Evolutionary conservation across 1,284 basidiomycete genomes (phyloP), one percentile per base, ranked within the genome.

Genomic region (Athelia sp.): DNA sequence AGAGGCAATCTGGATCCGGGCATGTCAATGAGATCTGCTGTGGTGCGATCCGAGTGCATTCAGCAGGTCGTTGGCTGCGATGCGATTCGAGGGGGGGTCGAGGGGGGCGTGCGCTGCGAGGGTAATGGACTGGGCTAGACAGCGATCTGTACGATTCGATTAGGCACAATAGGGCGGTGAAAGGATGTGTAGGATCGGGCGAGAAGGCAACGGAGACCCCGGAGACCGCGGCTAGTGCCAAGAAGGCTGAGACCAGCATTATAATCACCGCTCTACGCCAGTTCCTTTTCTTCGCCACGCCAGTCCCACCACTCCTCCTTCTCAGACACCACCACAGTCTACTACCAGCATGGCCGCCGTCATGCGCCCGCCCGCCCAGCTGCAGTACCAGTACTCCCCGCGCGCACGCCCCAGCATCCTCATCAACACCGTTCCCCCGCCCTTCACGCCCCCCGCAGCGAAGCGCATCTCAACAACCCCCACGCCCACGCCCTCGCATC

Each of bases 221-320:
- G 36, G 15, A n/a, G 36, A 40, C n/a, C 19, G 36, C n/a, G 36
- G 36, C 32, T 40, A 40, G 36, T 40, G 36, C 36, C 36, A 40
- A 40, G 36, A 8, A n/a, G 36, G 4, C n/a, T n/a, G n/a, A n/a
- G n/a, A n/a, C n/a, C n/a, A n/a, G 15, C n/a, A 40, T 8, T 40
- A 40, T 40, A 40, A 40, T 40, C 19, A 40, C 15, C 36, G 19
- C 36, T 40, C n/a, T 40, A n/a, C 36, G 6, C 9, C 8, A 40
- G 4, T 21, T 40, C n/a, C 36, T 9, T 40, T 40, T 40, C 15
- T 6, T n/a, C 4, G 6, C 36, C 36, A 40, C 15, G 19, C 36
- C 6, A 6, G 4, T 40, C 15, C 36, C 36, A 17, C 15, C 36
- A 17, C 15, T n/a, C 6, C 36, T n/a, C 19, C 15, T n/a, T 40